phyloP scores from a whole-genome alignment of 129 eudicot genomes.

The Cynara cardunculus region DNA sequence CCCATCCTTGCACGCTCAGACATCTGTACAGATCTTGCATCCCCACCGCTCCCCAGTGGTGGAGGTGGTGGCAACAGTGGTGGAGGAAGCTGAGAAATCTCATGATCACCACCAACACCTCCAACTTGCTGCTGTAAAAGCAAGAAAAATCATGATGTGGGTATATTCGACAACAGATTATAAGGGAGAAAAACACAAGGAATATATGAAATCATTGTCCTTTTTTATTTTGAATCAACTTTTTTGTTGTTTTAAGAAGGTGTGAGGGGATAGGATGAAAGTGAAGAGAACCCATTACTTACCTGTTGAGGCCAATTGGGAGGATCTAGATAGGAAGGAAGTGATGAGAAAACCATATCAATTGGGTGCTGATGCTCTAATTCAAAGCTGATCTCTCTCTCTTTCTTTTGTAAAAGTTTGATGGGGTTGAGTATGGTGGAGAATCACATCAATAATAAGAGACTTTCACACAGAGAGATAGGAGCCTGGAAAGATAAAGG shows the following conservation, averaged over 20 bases:
- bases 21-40: slow-evolving; percentile 23
- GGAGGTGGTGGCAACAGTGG: slow-evolving; percentile 27
- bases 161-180: slow-evolving; percentile 35
- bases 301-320: slow-evolving; percentile 51
- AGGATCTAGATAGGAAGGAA: slow-evolving; percentile 57
- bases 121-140: slow-evolving; percentile 36
- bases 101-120: slow-evolving; percentile 33
- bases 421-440: slow-evolving; percentile 39
- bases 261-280: not conserved
- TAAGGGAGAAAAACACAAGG: slow-evolving; percentile 20
- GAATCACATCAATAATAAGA: slow-evolving; percentile 47
- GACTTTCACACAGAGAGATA: slow-evolving; percentile 43
- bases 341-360: slow-evolving; percentile 54
- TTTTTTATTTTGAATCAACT: not conserved
- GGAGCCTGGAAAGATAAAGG: slow-evolving; percentile 37
- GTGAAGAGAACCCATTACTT: slow-evolving; percentile 5
- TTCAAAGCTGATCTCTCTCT: slow-evolving; percentile 19
- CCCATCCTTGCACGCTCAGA: slow-evolving; percentile 36
- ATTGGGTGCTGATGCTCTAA: slow-evolving; percentile 19
- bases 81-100: slow-evolving; percentile 24
- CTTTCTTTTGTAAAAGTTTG: slow-evolving; percentile 43
- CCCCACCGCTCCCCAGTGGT: slow-evolving; percentile 2
- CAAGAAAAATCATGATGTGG: slow-evolving; percentile 15
- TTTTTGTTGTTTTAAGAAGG: slow-evolving; percentile 15
- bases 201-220: slow-evolving; percentile 18